phyloP scores from a whole-genome alignment of 1,284 basidiomycete species.

The Boletus sp. region DNA sequence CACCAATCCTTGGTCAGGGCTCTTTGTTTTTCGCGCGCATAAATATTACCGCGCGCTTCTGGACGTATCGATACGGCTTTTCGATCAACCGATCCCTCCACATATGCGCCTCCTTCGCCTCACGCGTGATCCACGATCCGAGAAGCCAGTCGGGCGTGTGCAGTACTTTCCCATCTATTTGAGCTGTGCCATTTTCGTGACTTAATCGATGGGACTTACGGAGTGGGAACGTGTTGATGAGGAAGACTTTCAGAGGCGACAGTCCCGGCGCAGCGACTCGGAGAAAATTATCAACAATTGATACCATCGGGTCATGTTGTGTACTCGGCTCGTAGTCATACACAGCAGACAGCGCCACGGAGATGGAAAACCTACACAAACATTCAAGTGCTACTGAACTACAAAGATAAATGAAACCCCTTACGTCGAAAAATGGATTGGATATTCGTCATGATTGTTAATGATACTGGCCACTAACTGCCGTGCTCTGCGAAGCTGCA shows the following conservation, averaged over 20 bases:
- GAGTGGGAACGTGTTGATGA: not conserved
- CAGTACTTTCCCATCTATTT: not conserved
- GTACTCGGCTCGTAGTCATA: not conserved
- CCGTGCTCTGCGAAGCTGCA: not conserved
- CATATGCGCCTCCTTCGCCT: not conserved
- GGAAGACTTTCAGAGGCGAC: not conserved
- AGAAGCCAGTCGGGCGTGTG: not conserved
- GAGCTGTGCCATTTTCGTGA: not conserved
- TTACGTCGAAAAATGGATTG: not conserved
- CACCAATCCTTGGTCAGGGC: no score
- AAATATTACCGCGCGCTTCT: conserved; percentile 15
- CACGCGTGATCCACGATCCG: not conserved
- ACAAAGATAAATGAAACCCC: not conserved
- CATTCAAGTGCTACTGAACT: not conserved
- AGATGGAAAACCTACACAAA: not conserved
- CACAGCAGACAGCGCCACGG: not conserved
- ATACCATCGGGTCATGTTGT: not conserved
- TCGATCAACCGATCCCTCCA: conserved; percentile 13
- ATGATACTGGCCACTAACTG: not conserved
- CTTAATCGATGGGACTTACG: not conserved
- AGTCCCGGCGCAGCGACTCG: not conserved
- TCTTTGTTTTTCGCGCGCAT: no score
- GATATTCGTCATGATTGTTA: not conserved
- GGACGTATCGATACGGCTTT: conserved; percentile 15
- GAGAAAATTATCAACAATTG: not conserved